Evolutionary conservation across 1,284 basidiomycete genomes (phyloP), one percentile per base, ranked within the genome.

Genomic region (Puccinia polysora): DNA sequence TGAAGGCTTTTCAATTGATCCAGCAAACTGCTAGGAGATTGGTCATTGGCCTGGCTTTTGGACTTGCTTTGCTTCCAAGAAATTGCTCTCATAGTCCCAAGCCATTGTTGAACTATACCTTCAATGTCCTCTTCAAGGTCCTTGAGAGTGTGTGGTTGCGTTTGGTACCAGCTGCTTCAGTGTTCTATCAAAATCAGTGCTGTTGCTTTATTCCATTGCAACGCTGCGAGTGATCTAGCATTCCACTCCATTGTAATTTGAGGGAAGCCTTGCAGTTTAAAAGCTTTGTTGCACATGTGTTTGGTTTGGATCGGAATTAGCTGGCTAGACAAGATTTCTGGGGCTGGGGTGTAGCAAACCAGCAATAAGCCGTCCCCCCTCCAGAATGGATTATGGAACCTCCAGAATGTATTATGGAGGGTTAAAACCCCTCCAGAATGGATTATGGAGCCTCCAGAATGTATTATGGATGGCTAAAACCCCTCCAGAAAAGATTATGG

Each of bases 101-200:
- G 59, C 59, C 59, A 62, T 47, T 23, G 20, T 47, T 62, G 12
- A 47, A 62, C 25, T 47, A 62, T 32, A 47, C 59, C 59, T 43
- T n/a, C 7, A n/a, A 62, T 62, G 32, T 62, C 23, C 15, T 62
- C 25, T 4, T 62, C 25, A 18, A 62, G 59, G 28, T 62, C 43
- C 7, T 47, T 62, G 20, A 45, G 43, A 43, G 20, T 20, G 4
- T 60, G 38, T 60, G n/a, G 10, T 47, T 47, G 59, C 14, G 59
- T 62, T 20, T 62, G 25, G 38, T 62, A 62, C 59, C 59, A 62
- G 12, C 38, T 25, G 59, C 59, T 62, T 28, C 59, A 62, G 43
- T 47, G 2, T 15, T 62, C 59, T 62, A 30, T 47, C 43, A 62
- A 62, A 5, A 47, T 20, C 5, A 32, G 5, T 18, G 59, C 59